A percentile compares a stretch with the other conserved stretches of the same genome.
These are phyloP conservation scores for Fusarium pseudocircinatum DNA, from an alignment of 2,329 filamentous ascomycete genomes.

Conservation along the genomic window DNA sequence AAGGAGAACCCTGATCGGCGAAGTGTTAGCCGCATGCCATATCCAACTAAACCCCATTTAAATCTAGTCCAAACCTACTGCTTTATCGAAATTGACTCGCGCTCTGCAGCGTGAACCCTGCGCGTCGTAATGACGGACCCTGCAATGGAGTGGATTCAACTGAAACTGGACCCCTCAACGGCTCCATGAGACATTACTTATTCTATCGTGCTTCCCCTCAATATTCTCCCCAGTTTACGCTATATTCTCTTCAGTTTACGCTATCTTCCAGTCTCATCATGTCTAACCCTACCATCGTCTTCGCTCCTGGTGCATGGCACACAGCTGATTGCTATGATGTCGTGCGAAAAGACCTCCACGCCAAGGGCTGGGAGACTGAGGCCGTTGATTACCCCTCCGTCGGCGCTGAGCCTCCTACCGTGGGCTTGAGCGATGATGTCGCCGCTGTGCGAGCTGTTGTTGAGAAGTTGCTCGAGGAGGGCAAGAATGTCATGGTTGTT, in stretches of 20 bases:
- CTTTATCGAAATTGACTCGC: neutral
- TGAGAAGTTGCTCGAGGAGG: neutral
- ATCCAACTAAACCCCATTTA: neutral
- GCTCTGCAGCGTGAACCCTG: neutral
- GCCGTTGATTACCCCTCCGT: slow-evolving; percentile 17
- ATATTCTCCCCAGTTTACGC: too few relatives aligned
- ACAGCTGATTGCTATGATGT: slow-evolving; percentile 6
- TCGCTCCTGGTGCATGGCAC: slow-evolving; percentile 12
- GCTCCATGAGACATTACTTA: neutral
- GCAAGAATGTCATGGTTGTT: slow-evolving; percentile 10
- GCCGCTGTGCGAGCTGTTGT: neutral
- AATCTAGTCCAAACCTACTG: neutral
- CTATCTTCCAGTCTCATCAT: neutral
- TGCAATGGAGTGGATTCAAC: neutral
- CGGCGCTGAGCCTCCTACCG: slow-evolving; percentile 9
- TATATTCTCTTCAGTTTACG: too few relatives aligned
- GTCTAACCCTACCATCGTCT: slow-evolving; percentile 12
- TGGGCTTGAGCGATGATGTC: neutral
- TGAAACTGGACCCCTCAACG: neutral
- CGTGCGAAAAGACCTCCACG: neutral
- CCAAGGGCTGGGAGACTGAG: neutral
- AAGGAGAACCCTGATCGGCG: neutral
- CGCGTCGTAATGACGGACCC: neutral
- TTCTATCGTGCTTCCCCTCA: neutral
- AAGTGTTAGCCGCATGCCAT: neutral